A percentile compares a stretch with the other conserved stretches of the same genome.
Evolutionary conservation across 768 basidiomycete species (phyloP).

Genomic region (Suillus subaureus): DNA sequence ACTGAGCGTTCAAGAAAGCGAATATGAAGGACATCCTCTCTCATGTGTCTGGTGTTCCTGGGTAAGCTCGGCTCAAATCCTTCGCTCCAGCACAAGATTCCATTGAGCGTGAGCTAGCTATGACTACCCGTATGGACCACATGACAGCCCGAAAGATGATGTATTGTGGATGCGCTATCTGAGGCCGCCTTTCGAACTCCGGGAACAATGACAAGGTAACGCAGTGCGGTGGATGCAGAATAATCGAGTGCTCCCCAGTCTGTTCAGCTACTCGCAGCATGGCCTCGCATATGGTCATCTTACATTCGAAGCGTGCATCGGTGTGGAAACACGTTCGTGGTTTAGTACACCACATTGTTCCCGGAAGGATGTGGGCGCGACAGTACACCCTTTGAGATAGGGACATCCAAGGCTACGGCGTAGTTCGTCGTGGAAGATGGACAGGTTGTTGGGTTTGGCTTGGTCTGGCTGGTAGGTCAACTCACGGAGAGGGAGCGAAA

Average conservation of each 20-base stretch:
- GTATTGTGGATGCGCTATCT: conserved; percentile 31
- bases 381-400: conserved; percentile 32
- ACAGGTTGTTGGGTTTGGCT: conserved; percentile 32
- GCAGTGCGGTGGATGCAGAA: conserved; percentile 21
- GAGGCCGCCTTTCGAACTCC: conserved; percentile 36
- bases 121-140: conserved; percentile 32
- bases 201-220: conserved; percentile 35
- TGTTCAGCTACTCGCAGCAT: conserved; percentile 31
- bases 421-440: conserved; percentile 30
- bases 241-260: background rate
- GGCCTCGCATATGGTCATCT: conserved; percentile 38
- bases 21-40: conserved; percentile 41
- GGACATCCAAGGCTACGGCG: conserved; percentile 7
- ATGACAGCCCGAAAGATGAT: conserved; percentile 28
- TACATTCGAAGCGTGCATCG: conserved; percentile 36
- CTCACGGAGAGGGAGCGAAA: conserved; percentile 25
- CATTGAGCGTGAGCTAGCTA: conserved; percentile 25
- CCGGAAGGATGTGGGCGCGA: conserved; percentile 42
- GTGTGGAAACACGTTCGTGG: conserved; percentile 22
- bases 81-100: background rate
- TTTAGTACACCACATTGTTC: conserved; percentile 31
- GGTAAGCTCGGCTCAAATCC: conserved; percentile 23
- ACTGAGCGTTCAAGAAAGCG: conserved; percentile 40
- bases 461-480: conserved; percentile 18
- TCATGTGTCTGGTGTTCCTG: conserved; percentile 42